A percentile compares a stretch with the other conserved stretches of the same genome.
These are phyloP conservation scores for Ceratocystis ficicola DNA, from an alignment of 2,329 filamentous ascomycete genomes.

Conservation along the genomic window DNA sequence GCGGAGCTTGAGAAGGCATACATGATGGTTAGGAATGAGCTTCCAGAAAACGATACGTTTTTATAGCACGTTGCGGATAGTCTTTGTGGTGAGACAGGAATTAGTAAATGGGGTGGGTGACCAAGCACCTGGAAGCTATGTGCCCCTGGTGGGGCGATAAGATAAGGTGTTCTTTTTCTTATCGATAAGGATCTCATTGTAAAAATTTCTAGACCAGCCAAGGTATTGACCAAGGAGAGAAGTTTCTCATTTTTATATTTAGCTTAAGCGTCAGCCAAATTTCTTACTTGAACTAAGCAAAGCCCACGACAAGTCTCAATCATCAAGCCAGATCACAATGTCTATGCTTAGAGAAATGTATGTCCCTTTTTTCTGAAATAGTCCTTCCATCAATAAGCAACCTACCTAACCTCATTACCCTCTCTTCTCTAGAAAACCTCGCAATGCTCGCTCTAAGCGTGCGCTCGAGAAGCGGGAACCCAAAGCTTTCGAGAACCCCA, in stretches of 20 bases:
- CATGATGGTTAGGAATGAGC: constrained; percentile 54
- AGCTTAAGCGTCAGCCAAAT: constrained; percentile 8
- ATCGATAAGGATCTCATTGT: constrained; percentile 19
- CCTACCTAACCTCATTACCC: not conserved
- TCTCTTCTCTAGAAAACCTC: constrained; percentile 40
- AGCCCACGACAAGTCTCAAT: not conserved
- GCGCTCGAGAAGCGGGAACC: constrained; percentile 87
- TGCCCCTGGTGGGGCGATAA: constrained; percentile 15
- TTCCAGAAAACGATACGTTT: constrained; percentile 22
- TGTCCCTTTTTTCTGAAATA: not conserved
- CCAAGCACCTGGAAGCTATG: not conserved
- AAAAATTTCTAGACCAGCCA: constrained; percentile 21
- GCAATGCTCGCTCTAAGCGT: constrained; percentile 79
- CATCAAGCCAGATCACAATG: constrained; percentile 13
- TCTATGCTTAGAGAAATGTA: constrained; percentile 23
- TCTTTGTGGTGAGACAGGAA: not conserved
- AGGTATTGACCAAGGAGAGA: not conserved
- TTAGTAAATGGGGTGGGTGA: not conserved
- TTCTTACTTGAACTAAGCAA: not conserved
- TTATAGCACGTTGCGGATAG: constrained; percentile 7
- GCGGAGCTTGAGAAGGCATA: constrained; percentile 79
- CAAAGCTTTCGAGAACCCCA: constrained; percentile 79
- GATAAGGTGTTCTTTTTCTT: constrained; percentile 8
- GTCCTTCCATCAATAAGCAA: not conserved
- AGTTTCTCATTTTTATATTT: constrained; percentile 11